Evolutionary conservation across 371 early-diverging fungal genomes (phyloP).

Genomic region (Mucor irregularis): DNA sequence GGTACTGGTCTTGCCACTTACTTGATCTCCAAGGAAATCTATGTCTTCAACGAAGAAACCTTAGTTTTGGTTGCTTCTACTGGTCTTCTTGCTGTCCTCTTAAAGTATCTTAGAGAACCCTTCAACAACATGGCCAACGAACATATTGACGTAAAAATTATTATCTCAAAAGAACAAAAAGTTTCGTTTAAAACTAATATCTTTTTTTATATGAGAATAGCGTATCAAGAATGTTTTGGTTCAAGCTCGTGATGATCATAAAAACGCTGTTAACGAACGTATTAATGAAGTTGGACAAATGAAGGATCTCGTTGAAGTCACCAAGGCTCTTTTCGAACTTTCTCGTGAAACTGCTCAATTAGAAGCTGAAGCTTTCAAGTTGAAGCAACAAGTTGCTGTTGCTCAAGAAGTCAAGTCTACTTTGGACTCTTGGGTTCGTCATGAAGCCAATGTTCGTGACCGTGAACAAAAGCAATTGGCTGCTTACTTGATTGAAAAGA

Average conservation of each 20-base stretch:
- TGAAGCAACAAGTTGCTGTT: conserved; percentile 90
- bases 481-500: conserved; percentile 80
- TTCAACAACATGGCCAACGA: conserved; percentile 85
- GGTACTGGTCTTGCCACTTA: conserved; percentile 86
- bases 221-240: conserved; percentile 79
- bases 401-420: conserved; percentile 83
- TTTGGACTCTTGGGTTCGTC: conserved; percentile 95
- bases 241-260: conserved; percentile 90
- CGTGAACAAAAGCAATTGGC: conserved; percentile 90
- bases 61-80: conserved; percentile 74
- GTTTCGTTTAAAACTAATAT: background rate
- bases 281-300: conserved; percentile 90
- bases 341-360: conserved; percentile 92
- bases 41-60: conserved; percentile 93
- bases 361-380: conserved; percentile 90
- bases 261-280: conserved; percentile 82
- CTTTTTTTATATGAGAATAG: conserved; percentile 20
- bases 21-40: conserved; percentile 95
- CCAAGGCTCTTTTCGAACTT: conserved; percentile 89
- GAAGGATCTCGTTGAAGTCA: conserved; percentile 91
- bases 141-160: conserved; percentile 61
- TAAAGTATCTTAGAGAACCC: conserved; percentile 81
- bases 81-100: conserved; percentile 75
- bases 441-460: conserved; percentile 92
- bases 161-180: background rate